Evolutionary conservation across 345 rosid species (phyloP).

Genomic region (Pistacia integerrima): DNA sequence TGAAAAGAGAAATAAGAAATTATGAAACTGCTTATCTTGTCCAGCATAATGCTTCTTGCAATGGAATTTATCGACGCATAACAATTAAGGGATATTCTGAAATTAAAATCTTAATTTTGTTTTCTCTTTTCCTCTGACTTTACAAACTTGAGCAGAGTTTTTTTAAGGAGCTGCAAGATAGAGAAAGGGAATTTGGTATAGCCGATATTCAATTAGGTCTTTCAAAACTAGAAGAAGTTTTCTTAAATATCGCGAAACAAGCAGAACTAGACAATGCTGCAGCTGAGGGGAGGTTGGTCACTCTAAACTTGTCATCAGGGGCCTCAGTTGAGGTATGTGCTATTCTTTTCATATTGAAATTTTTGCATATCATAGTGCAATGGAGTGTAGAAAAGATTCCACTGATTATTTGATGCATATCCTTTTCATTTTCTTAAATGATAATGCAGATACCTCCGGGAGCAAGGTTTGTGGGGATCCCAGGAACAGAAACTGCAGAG

Average conservation of each 20-base stretch:
- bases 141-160: constrained; percentile 41
- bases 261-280: constrained; percentile 94
- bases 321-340: constrained; percentile 54
- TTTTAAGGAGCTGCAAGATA: constrained; percentile 74
- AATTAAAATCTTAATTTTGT: background rate
- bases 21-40: too few relatives aligned
- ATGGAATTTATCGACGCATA: too few relatives aligned
- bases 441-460: constrained; percentile 76
- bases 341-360: background rate
- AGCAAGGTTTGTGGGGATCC: constrained; percentile 75
- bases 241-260: constrained; percentile 87
- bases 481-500: constrained; percentile 60
- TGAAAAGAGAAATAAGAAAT: too few relatives aligned
- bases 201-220: constrained; percentile 89
- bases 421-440: background rate
- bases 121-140: constrained; percentile 10
- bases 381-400: background rate
- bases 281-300: constrained; percentile 68
- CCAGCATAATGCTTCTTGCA: too few relatives aligned
- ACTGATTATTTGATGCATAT: background rate
- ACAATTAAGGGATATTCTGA: too few relatives aligned
- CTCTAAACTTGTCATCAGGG: constrained; percentile 69
- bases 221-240: constrained; percentile 94
- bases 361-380: background rate
- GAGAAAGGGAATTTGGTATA: constrained; percentile 63